Conservation (phyloP, 2,329 filamentous ascomycete species). For the Claviceps arundinis region DNA sequence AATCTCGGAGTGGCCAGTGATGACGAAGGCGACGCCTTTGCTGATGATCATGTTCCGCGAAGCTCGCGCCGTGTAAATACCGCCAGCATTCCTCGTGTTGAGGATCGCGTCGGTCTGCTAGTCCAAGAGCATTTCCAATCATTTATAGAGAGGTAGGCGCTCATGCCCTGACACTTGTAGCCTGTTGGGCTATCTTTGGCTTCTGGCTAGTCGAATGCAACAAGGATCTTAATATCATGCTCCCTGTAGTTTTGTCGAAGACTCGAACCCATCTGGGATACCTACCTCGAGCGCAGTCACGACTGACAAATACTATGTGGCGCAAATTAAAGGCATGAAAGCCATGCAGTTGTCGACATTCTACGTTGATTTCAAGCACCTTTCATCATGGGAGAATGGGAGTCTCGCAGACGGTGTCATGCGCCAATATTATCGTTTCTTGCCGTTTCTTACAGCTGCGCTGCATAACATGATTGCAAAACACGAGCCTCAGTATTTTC, state of each 20-base stretch:
- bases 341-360: conserved; percentile 67
- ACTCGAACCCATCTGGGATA: conserved; percentile 47
- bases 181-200: neutral
- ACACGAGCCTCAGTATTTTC: conserved; percentile 87
- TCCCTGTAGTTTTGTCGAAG: conserved; percentile 48
- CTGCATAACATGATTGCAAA: conserved; percentile 90
- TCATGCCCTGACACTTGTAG: too few relatives aligned
- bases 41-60: conserved; percentile 48
- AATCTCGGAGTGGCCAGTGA: conserved; percentile 47
- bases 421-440: conserved; percentile 85
- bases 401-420: conserved; percentile 76
- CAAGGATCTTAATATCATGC: neutral
- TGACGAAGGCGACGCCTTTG: conserved; percentile 48
- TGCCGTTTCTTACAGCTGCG: conserved; percentile 78
- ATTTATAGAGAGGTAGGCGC: conserved; percentile 58
- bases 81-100: conserved; percentile 52
- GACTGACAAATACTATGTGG: conserved; percentile 73
- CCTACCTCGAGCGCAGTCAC: conserved; percentile 57
- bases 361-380: conserved; percentile 78
- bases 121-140: conserved; percentile 66
- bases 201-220: neutral
- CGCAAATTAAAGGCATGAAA: conserved; percentile 67
- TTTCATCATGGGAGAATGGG: conserved; percentile 63
- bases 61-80: conserved; percentile 34
- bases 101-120: conserved; percentile 62